These are phyloP conservation scores for Vaccinium myrtillus DNA, from an alignment of 148 eudicot species.

Conservation along the genomic window DNA sequence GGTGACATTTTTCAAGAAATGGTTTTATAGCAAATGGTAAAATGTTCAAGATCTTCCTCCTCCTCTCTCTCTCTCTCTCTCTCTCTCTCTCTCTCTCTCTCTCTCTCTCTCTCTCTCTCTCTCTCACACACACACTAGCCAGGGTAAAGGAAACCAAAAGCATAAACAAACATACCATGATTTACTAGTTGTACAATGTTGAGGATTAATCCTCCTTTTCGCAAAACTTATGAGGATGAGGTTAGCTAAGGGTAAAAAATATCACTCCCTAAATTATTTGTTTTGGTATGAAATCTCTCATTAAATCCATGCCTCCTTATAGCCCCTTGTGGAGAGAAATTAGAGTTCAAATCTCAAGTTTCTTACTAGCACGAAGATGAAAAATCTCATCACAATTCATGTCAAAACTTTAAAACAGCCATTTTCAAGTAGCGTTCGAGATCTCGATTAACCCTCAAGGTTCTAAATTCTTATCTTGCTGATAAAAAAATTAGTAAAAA, in stretches of 20 bases:
- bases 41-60: background rate
- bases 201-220: background rate
- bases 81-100: background rate
- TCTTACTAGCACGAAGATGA: background rate
- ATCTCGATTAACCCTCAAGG: background rate
- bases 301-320: background rate
- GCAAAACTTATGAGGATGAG: background rate
- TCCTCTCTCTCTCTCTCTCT: too few species aligned
- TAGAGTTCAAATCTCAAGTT: background rate
- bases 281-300: background rate
- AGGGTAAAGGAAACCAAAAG: background rate
- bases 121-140: background rate
- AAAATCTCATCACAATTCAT: background rate
- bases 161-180: background rate
- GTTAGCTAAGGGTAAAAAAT: background rate
- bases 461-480: background rate
- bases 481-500: too few species aligned
- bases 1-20: background rate
- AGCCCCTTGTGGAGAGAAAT: background rate
- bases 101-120: background rate
- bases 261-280: background rate
- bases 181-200: background rate
- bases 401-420: background rate
- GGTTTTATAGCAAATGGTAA: background rate
- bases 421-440: background rate